phyloP scores from a whole-genome alignment of 1,284 basidiomycete species.

The Meira miltonrushii region DNA sequence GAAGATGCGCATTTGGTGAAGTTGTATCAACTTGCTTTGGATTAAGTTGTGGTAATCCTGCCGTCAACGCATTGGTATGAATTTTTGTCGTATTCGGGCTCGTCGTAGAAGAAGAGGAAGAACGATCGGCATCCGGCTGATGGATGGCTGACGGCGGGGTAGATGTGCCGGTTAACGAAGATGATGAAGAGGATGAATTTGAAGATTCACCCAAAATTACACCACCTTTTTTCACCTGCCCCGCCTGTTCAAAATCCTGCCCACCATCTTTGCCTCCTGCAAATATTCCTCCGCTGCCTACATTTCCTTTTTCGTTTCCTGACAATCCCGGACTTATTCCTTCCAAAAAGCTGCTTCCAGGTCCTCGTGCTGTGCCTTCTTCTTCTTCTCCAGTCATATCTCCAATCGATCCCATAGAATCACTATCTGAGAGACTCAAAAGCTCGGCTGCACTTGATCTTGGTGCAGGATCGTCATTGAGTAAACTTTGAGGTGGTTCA shows the following conservation, averaged over 20 bases:
- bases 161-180: conserved; percentile 2
- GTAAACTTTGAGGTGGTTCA: conserved; percentile 30
- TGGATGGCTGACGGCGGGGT: conserved; percentile 22
- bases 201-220: not conserved
- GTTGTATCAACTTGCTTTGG: not conserved
- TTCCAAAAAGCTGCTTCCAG: conserved; percentile 11
- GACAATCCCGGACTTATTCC: conserved; percentile 11
- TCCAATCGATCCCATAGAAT: conserved; percentile 27
- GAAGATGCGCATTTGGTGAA: conserved; percentile 25
- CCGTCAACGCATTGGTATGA: not conserved
- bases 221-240: conserved; percentile 10
- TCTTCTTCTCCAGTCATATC: conserved; percentile 25
- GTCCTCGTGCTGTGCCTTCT: conserved; percentile 8
- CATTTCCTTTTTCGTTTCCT: not conserved
- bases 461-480: conserved; percentile 35
- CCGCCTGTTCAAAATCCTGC: conserved; percentile 43
- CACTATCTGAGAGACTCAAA: conserved; percentile 30
- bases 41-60: not conserved
- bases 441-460: conserved; percentile 15
- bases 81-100: not conserved
- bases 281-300: conserved; percentile 18
- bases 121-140: conserved; percentile 25
- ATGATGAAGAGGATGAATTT: not conserved
- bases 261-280: conserved; percentile 38
- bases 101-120: not conserved